A percentile compares a stretch with the other conserved stretches of the same genome.
phyloP scores from a whole-genome alignment of 257 asterid genomes.

The Ehretia macrophylla region DNA sequence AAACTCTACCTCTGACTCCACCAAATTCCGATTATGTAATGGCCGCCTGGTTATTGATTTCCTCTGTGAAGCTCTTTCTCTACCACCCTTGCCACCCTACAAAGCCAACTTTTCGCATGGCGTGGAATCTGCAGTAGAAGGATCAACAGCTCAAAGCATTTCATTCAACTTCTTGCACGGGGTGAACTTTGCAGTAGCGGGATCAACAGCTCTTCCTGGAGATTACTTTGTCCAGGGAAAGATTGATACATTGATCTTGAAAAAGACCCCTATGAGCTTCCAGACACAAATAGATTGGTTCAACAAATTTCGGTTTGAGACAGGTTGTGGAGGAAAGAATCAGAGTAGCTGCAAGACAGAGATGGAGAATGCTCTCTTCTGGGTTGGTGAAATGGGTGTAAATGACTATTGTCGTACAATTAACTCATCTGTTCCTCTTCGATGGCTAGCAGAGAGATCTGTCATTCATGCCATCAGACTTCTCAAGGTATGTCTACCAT shows the following conservation, averaged over 20 bases:
- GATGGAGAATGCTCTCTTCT: slow-evolving; percentile 36
- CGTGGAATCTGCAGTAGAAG: slow-evolving; percentile 40
- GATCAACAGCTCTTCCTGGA: slow-evolving; percentile 30
- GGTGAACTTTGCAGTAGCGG: slow-evolving; percentile 38
- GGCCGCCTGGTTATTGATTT: slow-evolving; percentile 36
- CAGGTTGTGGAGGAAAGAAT: slow-evolving; percentile 21
- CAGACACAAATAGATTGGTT: slow-evolving; percentile 45
- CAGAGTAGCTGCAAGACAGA: slow-evolving; percentile 22
- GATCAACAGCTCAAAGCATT: slow-evolving; percentile 22
- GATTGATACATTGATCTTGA: slow-evolving; percentile 27
- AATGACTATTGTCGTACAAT: slow-evolving; percentile 27
- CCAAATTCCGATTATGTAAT: slow-evolving; percentile 12
- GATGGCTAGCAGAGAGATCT: slow-evolving; percentile 25
- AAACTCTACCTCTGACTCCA: background rate
- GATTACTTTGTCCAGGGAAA: slow-evolving; percentile 9
- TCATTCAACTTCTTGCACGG: slow-evolving; percentile 16
- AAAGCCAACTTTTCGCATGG: slow-evolving; percentile 18
- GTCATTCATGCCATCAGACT: slow-evolving; percentile 21
- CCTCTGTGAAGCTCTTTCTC: slow-evolving; percentile 28
- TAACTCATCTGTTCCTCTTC: slow-evolving; percentile 19
- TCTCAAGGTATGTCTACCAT: slow-evolving; percentile 31
- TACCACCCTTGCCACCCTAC: slow-evolving; percentile 29
- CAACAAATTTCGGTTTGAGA: slow-evolving; percentile 14
- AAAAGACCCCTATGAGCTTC: slow-evolving; percentile 22
- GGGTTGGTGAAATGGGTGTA: slow-evolving; percentile 47